Evolutionary conservation across 129 eudicot genomes (phyloP).

Genomic region (Arctium minus): DNA sequence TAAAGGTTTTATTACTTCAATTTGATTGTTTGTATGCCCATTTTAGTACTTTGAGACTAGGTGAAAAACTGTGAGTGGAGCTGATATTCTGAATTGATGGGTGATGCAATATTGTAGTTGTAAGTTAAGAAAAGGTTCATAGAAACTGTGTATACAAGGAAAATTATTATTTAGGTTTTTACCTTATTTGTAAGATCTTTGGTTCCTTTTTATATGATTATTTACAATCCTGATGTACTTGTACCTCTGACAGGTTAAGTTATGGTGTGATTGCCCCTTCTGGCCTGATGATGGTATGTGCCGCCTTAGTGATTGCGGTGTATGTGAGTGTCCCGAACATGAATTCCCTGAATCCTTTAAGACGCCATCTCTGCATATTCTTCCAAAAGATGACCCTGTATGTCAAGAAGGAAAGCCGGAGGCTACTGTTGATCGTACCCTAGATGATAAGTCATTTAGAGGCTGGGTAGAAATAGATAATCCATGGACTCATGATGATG

Average conservation of each 20-base stretch:
- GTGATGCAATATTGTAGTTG: no score
- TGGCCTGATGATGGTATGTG: conserved; percentile 99
- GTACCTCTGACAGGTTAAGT: conserved; percentile 55
- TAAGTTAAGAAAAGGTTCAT: no score
- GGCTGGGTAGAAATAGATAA: conserved; percentile 93
- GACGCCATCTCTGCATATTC: conserved; percentile 37
- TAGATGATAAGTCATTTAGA: conserved; percentile 70
- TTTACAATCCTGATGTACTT: conserved; percentile 3
- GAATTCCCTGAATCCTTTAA: conserved; percentile 83
- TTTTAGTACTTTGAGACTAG: no score
- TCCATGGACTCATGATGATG: conserved; percentile 95
- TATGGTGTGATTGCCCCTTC: conserved; percentile 98
- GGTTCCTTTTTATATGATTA: background rate
- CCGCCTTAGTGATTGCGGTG: conserved; percentile 86
- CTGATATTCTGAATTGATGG: no score
- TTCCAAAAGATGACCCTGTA: conserved; percentile 60
- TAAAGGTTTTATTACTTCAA: no score
- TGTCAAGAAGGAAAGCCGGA: conserved; percentile 95
- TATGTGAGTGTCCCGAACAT: conserved; percentile 88
- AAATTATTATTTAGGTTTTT: background rate
- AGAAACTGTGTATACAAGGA: background rate
- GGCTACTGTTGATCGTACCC: conserved; percentile 86
- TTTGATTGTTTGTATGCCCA: no score
- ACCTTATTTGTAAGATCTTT: background rate
- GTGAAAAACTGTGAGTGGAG: no score